Conservation (phyloP, 352 stramenopile species). For the Phytophthora boehmeriae region DNA sequence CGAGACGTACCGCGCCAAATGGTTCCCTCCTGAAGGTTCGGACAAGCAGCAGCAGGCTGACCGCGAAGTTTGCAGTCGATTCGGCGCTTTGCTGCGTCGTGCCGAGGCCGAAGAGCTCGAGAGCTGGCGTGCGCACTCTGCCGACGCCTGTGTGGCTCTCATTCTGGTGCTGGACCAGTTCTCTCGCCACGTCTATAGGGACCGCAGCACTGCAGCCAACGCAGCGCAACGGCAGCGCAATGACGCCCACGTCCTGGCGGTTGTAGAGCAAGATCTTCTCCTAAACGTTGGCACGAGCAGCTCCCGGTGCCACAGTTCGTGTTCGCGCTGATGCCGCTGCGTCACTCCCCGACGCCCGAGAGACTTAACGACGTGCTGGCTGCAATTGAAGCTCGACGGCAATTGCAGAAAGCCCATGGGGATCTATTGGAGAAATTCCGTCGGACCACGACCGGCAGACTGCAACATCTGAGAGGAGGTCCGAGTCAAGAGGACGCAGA, state of each 20-base stretch:
- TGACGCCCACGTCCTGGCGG: constrained; percentile 47
- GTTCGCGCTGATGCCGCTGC: constrained; percentile 88
- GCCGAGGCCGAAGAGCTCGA: constrained; percentile 57
- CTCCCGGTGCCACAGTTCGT: constrained; percentile 66
- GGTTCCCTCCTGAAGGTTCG: constrained; percentile 63
- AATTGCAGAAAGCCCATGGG: constrained; percentile 51
- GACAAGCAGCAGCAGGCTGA: constrained; percentile 55
- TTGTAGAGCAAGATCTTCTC: constrained; percentile 56
- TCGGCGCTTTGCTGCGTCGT: constrained; percentile 42
- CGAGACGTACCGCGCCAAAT: constrained; percentile 63
- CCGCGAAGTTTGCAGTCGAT: constrained; percentile 40
- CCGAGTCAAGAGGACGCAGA: constrained; percentile 12
- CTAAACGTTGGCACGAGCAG: constrained; percentile 51
- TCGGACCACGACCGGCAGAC: constrained; percentile 75
- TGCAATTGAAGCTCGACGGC: constrained; percentile 51
- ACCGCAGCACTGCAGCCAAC: constrained; percentile 24
- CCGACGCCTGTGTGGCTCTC: constrained; percentile 65
- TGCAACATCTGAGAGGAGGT: constrained; percentile 55
- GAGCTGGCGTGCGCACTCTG: constrained; percentile 41
- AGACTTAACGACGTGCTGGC: constrained; percentile 58
- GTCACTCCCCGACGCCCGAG: constrained; percentile 74
- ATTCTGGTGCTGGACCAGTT: constrained; percentile 90
- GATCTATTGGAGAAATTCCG: constrained; percentile 85
- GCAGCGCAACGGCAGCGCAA: constrained; percentile 39
- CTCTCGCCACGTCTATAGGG: constrained; percentile 79